phyloP scores from a whole-genome alignment of 805 yeast genomes.

The Nakazawaea anatomiae region DNA sequence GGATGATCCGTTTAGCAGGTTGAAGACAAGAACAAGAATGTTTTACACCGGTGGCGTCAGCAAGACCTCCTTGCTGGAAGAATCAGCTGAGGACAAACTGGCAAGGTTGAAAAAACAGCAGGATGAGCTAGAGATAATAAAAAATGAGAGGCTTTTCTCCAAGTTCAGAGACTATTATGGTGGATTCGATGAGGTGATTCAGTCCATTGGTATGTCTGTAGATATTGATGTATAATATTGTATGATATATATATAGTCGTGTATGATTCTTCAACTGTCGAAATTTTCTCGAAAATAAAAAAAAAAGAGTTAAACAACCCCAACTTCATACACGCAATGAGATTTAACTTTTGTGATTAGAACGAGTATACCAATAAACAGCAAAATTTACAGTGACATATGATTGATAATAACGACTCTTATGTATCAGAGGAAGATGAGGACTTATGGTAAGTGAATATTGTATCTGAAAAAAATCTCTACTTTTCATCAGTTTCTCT shows the following conservation, averaged over 20 bases:
- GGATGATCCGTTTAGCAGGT: constrained; percentile 83
- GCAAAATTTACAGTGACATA: not conserved
- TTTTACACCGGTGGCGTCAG: constrained; percentile 51
- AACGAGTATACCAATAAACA: too few relatives aligned
- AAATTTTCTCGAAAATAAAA: not conserved
- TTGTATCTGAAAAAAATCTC: too few relatives aligned
- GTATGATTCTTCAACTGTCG: not conserved
- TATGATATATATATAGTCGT: not conserved
- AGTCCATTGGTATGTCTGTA: not conserved
- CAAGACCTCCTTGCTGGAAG: not conserved
- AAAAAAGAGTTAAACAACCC: not conserved
- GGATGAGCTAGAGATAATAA: not conserved
- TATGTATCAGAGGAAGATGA: constrained; percentile 77
- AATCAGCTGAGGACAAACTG: constrained; percentile 2
- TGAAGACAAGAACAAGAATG: constrained; percentile 80
- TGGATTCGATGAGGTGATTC: constrained; percentile 5
- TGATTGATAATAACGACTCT: constrained; percentile 36
- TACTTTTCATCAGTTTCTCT: too few relatives aligned
- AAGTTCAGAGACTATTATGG: constrained; percentile 8
- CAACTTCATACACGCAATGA: too few relatives aligned
- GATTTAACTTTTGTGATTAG: too few relatives aligned
- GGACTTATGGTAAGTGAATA: constrained; percentile 51
- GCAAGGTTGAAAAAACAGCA: not conserved
- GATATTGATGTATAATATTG: not conserved
- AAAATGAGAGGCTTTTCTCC: not conserved